Percentiles rank a stretch among this genome's conserved stretches.
These are phyloP conservation scores for Gentiana dahurica DNA, from an alignment of 257 asterid species.

Conservation along the genomic window DNA sequence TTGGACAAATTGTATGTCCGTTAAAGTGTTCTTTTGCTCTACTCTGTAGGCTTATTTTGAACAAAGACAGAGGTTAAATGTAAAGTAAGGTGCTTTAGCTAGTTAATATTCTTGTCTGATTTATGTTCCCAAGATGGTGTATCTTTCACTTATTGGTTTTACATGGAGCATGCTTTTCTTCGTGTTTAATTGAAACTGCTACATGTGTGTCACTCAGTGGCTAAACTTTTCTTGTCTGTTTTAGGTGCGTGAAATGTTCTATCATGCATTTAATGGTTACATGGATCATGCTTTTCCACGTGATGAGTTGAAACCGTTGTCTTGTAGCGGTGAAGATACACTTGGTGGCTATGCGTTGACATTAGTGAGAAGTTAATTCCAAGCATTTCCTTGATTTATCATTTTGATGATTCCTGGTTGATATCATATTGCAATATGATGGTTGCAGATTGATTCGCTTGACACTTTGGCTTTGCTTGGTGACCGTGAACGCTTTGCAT, in stretches of 20 bases:
- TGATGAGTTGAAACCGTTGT: constrained; percentile 86
- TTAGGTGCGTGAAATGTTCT: constrained; percentile 91
- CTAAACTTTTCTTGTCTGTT: constrained; percentile 22
- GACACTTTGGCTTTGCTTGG: constrained; percentile 97
- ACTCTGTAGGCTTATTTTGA: not conserved
- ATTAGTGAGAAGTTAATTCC: constrained; percentile 38
- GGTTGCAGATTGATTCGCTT: constrained; percentile 74
- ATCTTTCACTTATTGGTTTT: too few relatives aligned
- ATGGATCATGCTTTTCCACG: constrained; percentile 89
- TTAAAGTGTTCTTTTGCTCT: not conserved
- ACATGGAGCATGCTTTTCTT: not conserved
- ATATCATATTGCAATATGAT: constrained; percentile 6
- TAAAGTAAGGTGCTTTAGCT: not conserved
- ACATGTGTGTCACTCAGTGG: constrained; percentile 88
- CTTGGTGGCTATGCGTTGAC: constrained; percentile 97
- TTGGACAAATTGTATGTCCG: not conserved
- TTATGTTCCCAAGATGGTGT: too few relatives aligned
- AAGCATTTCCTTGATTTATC: constrained; percentile 4
- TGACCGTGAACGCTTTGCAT: constrained; percentile 59
- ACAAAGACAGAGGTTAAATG: not conserved
- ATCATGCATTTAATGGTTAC: constrained; percentile 93
- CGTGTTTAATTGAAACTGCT: constrained; percentile 68
- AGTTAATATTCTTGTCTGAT: too few relatives aligned
- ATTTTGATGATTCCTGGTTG: constrained; percentile 1
- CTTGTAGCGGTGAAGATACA: constrained; percentile 96